Conservation (phyloP, 371 early-diverging fungal species). For the Batkoa obscura region DNA sequence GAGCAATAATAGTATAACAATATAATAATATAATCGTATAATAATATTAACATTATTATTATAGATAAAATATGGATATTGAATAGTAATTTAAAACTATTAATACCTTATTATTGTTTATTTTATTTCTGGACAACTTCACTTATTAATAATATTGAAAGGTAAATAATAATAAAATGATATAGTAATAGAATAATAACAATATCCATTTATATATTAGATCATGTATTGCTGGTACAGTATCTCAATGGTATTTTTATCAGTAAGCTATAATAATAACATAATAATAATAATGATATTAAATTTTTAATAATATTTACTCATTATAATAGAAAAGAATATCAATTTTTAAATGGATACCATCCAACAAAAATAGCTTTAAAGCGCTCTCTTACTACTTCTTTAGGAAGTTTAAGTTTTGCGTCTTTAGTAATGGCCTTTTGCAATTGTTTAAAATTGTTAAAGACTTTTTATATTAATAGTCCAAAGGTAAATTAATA, state of each 20-base stretch:
- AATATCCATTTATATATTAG: neutral
- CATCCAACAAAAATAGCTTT: neutral
- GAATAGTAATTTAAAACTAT: neutral
- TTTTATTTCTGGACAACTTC: constrained; percentile 2
- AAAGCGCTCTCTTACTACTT: neutral
- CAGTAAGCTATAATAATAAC: neutral
- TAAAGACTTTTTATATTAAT: neutral
- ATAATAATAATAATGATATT: neutral
- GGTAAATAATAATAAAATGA: neutral
- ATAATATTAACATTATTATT: too few relatives aligned
- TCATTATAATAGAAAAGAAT: neutral
- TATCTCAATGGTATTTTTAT: constrained; percentile 6
- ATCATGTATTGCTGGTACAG: constrained; percentile 2
- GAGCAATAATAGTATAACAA: too few relatives aligned
- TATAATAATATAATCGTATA: too few relatives aligned
- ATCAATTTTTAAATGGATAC: neutral
- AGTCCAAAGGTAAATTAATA: neutral
- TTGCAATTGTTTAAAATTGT: neutral
- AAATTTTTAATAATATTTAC: too few relatives aligned
- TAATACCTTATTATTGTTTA: neutral
- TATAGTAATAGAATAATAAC: neutral
- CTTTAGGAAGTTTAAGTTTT: neutral
- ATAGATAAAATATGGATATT: neutral
- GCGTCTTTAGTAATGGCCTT: neutral
- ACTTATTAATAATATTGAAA: constrained; percentile 1